Evolutionary conservation across 768 basidiomycete species (phyloP), one percentile per base, ranked within the genome.

Genomic region (Sarcomyxa edulis): DNA sequence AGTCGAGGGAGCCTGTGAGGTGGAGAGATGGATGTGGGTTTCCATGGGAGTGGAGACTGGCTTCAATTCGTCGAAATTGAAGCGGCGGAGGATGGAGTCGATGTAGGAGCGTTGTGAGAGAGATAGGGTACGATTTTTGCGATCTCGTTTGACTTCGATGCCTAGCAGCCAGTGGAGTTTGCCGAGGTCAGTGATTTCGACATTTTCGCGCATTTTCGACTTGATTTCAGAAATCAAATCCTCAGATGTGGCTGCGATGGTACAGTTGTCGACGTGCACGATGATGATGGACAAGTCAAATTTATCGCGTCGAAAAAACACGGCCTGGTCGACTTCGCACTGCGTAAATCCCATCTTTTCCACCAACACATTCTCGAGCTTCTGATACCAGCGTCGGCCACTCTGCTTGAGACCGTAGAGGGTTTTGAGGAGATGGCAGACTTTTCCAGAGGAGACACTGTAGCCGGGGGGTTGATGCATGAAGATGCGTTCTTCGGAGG

Each of bases 111-210:
- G 28, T 41, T 68, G 65, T 10, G 36, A 38, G 19, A 48, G 40
- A 1, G 47, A 36, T 6, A 61, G 32, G 5, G 46, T 56, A n/a
- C 47, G 35, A 3, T 24, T 25, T 4, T 9, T 47, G 6, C 49
- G 34, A 14, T 46, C 39, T 2, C 46, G 29, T 15, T 26, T 41
- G 16, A 58, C 47, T 14, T 54, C 42, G 12, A 56, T 48, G 15
- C 63, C 60, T 1, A 64, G 39, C 1, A 62, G 37, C 56, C 56
- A 61, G 14, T 52, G 50, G 1, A 63, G 34, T 7, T 52, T 42
- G 0, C 60, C 55, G 1, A 57, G 16, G 27, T 64, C 59, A 0
- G 48, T 52, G 6, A 63, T 55, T 15, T 56, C 44, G 25, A 61
- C 43, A 22, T 47, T 36, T 6, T 37, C 29, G 4, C 39, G 12